A percentile compares a stretch with the other conserved stretches of the same genome.
Evolutionary conservation across 805 yeast species (phyloP).

Genomic region (Kodamaea kaohsiungensis): DNA sequence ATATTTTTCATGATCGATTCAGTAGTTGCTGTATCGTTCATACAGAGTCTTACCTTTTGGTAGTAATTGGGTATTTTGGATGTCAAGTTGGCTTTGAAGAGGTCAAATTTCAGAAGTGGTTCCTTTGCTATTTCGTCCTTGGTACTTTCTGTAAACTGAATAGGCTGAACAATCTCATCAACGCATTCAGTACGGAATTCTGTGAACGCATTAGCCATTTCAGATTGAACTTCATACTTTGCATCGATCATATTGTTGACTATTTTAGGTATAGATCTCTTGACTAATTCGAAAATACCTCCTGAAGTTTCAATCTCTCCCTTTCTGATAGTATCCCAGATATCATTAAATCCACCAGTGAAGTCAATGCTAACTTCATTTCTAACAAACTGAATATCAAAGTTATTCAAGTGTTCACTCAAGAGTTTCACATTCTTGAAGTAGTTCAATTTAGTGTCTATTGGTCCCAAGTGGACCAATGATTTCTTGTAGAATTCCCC

Average conservation of each 20-base stretch:
- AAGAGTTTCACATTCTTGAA: slow-evolving; percentile 72
- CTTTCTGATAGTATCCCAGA: slow-evolving; percentile 38
- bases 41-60: slow-evolving; percentile 14
- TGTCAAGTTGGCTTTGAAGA: slow-evolving; percentile 51
- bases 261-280: slow-evolving; percentile 75
- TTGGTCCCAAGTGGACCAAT: slow-evolving; percentile 45
- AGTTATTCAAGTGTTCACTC: slow-evolving; percentile 65
- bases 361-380: slow-evolving; percentile 79
- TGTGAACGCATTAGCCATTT: slow-evolving; percentile 69
- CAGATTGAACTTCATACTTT: slow-evolving; percentile 66
- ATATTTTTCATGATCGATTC: slow-evolving; percentile 7
- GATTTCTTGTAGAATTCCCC: slow-evolving; percentile 50
- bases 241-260: slow-evolving; percentile 83
- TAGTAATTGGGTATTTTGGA: slow-evolving; percentile 58
- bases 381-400: slow-evolving; percentile 76
- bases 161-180: slow-evolving; percentile 49
- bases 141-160: slow-evolving; percentile 13
- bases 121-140: slow-evolving; percentile 13
- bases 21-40: slow-evolving; percentile 6
- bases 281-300: slow-evolving; percentile 51
- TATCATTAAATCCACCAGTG: slow-evolving; percentile 60
- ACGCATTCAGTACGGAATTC: slow-evolving; percentile 58
- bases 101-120: slow-evolving; percentile 32
- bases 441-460: slow-evolving; percentile 65
- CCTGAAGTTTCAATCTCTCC: slow-evolving; percentile 35